Evolutionary conservation across 768 basidiomycete species (phyloP).

Genomic region (Trametes cubensis): DNA sequence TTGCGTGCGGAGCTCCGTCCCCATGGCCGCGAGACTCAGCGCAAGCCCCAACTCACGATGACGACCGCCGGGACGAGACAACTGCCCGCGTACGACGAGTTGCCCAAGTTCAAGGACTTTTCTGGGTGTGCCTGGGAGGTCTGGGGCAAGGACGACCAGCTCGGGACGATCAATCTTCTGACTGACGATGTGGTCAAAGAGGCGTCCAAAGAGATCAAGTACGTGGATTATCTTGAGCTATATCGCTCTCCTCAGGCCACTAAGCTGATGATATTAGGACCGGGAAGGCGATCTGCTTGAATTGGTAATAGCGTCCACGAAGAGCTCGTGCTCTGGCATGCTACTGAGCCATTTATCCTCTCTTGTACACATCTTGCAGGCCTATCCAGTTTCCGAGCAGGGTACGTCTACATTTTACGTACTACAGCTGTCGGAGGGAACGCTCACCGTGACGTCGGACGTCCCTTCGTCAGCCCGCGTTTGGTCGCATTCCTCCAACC

Average conservation of each 20-base stretch:
- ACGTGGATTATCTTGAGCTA: conserved; percentile 29
- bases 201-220: conserved; percentile 60
- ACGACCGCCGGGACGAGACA: conserved; percentile 24
- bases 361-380: conserved; percentile 39
- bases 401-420: conserved; percentile 36
- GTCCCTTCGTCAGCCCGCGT: conserved; percentile 49
- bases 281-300: conserved; percentile 59
- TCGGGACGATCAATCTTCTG: conserved; percentile 70
- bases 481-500: conserved; percentile 56
- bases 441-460: no score
- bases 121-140: conserved; percentile 69
- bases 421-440: no score
- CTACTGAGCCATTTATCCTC: neutral
- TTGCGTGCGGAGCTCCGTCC: neutral
- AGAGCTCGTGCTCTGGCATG: conserved; percentile 17
- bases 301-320: conserved; percentile 46
- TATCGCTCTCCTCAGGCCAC: neutral
- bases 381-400: conserved; percentile 68
- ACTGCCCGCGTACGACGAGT: conserved; percentile 51
- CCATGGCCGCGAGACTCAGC: no score
- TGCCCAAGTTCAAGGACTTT: conserved; percentile 45
- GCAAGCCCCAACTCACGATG: neutral
- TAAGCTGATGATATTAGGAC: conserved; percentile 36
- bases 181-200: conserved; percentile 60
- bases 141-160: conserved; percentile 66